phyloP scores from a whole-genome alignment of 2,329 filamentous ascomycete species.

The Laburnicola sp. region DNA sequence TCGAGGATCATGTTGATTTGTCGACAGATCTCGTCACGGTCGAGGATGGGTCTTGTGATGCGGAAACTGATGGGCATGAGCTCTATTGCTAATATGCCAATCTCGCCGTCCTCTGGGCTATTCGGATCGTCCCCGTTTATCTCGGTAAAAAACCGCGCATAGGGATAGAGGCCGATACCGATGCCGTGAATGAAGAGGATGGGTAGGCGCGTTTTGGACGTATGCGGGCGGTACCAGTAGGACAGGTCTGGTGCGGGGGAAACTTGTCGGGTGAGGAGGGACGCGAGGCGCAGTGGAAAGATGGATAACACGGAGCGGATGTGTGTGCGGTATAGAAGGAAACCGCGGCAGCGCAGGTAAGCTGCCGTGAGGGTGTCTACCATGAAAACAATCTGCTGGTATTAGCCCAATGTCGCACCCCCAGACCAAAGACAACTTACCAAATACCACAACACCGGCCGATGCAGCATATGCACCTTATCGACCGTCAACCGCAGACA shows the following conservation, averaged over 20 bases:
- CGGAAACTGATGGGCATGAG: conserved; percentile 68
- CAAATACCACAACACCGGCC: conserved; percentile 66
- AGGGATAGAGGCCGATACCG: conserved; percentile 67
- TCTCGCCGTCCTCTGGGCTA: conserved; percentile 46
- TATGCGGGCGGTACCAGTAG: conserved; percentile 70
- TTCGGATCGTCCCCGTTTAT: conserved; percentile 47
- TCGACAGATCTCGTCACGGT: conserved; percentile 57
- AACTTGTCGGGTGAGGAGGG: conserved; percentile 49
- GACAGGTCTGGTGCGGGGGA: conserved; percentile 57
- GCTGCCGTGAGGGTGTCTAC: conserved; percentile 53
- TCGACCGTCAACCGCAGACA: conserved; percentile 69
- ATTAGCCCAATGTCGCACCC: conserved; percentile 1
- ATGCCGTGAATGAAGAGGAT: conserved; percentile 73
- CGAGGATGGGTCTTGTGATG: conserved; percentile 59
- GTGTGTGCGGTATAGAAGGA: conserved; percentile 55
- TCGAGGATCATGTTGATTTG: conserved; percentile 62
- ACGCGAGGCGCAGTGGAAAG: conserved; percentile 63
- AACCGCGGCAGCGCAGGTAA: conserved; percentile 54
- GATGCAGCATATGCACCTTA: conserved; percentile 61
- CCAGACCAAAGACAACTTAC: conserved; percentile 45
- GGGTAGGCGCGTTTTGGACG: conserved; percentile 59
- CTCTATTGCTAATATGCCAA: conserved; percentile 69
- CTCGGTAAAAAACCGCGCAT: conserved; percentile 60
- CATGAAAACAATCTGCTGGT: conserved; percentile 51
- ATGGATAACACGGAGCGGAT: conserved; percentile 52